phyloP scores from a whole-genome alignment of 208 protist species.

The Trichomonas tenax region DNA sequence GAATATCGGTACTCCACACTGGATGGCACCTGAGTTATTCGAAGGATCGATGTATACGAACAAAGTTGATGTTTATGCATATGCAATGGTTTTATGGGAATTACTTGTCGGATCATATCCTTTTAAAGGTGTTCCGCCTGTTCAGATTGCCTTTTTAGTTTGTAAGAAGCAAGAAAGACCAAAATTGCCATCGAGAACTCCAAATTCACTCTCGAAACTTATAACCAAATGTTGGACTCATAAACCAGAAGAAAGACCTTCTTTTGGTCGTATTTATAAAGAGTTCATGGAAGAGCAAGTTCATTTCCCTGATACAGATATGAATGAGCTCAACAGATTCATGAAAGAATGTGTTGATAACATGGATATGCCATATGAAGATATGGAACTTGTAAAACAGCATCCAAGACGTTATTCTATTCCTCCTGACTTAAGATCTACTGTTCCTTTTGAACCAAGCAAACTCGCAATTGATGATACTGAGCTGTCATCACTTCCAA shows the following conservation, averaged over 20 bases:
- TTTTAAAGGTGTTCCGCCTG: background rate
- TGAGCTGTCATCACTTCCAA: background rate
- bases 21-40: background rate
- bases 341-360: background rate
- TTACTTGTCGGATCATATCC: background rate
- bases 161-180: background rate
- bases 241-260: background rate
- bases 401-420: background rate
- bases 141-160: background rate
- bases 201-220: background rate
- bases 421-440: background rate
- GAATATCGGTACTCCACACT: background rate
- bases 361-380: background rate
- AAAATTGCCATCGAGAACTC: background rate
- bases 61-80: constrained; percentile 17
- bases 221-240: background rate
- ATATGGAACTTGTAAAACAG: background rate
- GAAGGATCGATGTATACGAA: background rate
- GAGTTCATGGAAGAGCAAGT: background rate
- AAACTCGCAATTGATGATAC: background rate
- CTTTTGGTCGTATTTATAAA: background rate
- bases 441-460: background rate
- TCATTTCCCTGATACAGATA: background rate
- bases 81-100: background rate
- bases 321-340: background rate